Base-by-base conservation (phyloP, 2,329 filamentous ascomycete genomes). In the Orbilia oligospora region DNA sequence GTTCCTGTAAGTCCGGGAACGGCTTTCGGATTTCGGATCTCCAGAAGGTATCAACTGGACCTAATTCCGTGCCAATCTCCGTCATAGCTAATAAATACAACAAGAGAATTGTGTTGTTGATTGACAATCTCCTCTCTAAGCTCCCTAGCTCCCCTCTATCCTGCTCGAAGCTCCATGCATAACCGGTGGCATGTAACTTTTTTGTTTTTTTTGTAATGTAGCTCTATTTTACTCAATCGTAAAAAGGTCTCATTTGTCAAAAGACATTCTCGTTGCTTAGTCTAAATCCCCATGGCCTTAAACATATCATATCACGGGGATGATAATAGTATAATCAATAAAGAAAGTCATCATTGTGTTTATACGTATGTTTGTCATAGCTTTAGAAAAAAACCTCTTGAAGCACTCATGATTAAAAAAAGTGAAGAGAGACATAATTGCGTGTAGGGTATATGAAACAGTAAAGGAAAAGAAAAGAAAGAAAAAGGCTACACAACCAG, bases 31-130 rank as follows among this genome's bases (percentile, higher is more conserved):
- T 58, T 66, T 73, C 61, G 61, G 61, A 73, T 73, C 36, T 73
- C 33, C 49, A 61, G 10, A 30, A 3, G 27, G 30, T 14, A 58
- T 10, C 3, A 33, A 30, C n/a, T 12, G 18, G 3, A 22, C 48
- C 69, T 73, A 73, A 73, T 67, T 73, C 70, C 70, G 70, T 18
- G n/a, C 56, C 61, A 73, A 73, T 66, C 70, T 73, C 70, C 70
- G 70, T 44, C 44, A 30, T 30, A 38, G 5, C 51, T 12, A 33
- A 51, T 22, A 73, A 73, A 66, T 67, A 41, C 58, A 67, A 73
- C 36, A 27, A 20, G 38, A 9, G 12, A 27, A 4, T 66, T 46
- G 70, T 24, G 70, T 73, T 73, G 70, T 73, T 73, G 69, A 18
- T 20, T 58, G 53, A 53, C 27, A 55, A 16, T 36, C 12, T 24